Evolutionary conservation across 2,329 filamentous ascomycete genomes (phyloP).

Genomic region (Penicillium occitanis): DNA sequence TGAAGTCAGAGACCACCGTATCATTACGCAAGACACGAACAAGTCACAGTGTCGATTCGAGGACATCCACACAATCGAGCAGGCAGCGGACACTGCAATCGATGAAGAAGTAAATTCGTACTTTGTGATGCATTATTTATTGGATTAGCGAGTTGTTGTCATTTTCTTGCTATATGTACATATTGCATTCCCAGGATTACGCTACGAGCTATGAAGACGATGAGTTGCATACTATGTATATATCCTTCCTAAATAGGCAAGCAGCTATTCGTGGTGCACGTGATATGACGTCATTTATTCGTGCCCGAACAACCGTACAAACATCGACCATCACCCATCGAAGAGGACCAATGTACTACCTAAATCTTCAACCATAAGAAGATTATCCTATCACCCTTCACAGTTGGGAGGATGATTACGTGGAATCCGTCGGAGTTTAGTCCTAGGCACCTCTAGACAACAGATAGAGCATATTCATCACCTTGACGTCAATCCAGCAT

Average conservation of each 20-base stretch:
- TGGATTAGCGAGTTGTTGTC: not conserved
- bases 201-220: not conserved
- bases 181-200: not conserved
- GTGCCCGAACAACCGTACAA: not conserved
- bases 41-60: not conserved
- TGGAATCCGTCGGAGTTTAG: not conserved
- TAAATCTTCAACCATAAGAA: too few species aligned
- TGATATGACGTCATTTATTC: conserved; percentile 1
- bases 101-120: not conserved
- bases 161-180: not conserved
- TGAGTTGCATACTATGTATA: not conserved
- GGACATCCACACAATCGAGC: not conserved
- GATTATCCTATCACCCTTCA: not conserved
- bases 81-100: not conserved
- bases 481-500: conserved; percentile 16
- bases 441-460: not conserved
- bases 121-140: not conserved
- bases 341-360: too few species aligned
- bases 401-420: not conserved
- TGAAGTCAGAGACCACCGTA: not conserved
- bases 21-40: not conserved
- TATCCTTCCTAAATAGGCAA: not conserved
- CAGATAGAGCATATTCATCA: not conserved
- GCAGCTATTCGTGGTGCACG: not conserved
- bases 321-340: not conserved